Base-by-base conservation (phyloP, 2,329 filamentous ascomycete genomes). In the Calonectria pauciramosa region DNA sequence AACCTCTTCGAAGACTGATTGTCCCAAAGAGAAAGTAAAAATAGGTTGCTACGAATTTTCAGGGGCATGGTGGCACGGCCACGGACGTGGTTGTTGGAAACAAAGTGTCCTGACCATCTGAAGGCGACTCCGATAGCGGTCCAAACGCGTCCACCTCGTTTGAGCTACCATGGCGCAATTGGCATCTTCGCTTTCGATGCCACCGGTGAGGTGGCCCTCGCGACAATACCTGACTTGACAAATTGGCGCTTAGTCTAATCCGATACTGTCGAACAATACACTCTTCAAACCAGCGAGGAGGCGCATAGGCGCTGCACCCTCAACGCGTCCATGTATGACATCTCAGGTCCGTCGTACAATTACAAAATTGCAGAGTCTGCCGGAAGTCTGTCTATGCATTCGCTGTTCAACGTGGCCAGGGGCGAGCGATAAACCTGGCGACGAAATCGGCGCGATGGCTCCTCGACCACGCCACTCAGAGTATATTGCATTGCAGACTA, bases 291-390 rank as follows among this genome's bases (percentile, higher is more conserved):
- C 74, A 54, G 20, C 52, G 65, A 2, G 34, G 49, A 63, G 65
- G 69, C 59, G 74, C 59, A 52, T 20, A 32, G 78, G 71, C 54
- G 76, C 68, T 23, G 10, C 8, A 23, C n/a, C 7, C 41, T 47
- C n/a, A 13, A 47, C 44, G n/a, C 44, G 44, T 23, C 9, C n/a
- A 23, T 23, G 9, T n/a, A 47, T 23, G n/a, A 13, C n/a, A n/a
- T 47, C 44, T 11, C n/a, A 47, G n/a, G 10, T 23, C n/a, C n/a
- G 23, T 23, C 2, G 4, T 47, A n/a, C 44, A 23, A 13, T n/a
- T 13, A 23, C 10, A 18, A 47, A 23, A 47, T 47, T 47, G 11
- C 44, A 47, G 11, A 6, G 4, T 47, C 44, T 23, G 7, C n/a
- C 9, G 23, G n/a, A 5, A 23, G 44, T 47, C 20, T 47, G 23